These are phyloP conservation scores for Lasiosphaeriaceae sp. DNA, from an alignment of 495 filamentous ascomycete genomes.

Conservation along the genomic window DNA sequence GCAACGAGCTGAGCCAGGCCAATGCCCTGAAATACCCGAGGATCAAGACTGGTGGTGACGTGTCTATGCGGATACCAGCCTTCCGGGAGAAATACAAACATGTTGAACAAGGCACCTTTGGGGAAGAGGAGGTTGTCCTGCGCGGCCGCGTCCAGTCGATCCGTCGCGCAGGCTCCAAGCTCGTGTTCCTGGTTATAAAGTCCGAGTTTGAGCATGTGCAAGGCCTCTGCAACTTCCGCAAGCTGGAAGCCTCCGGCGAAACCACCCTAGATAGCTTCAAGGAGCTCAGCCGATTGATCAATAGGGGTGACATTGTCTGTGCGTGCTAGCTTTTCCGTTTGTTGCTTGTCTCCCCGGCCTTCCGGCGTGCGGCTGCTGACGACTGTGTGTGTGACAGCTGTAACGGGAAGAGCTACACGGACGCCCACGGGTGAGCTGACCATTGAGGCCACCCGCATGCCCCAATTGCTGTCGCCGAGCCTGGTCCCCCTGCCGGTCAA, in stretches of 20 bases:
- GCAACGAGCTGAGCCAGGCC: slow-evolving; percentile 26
- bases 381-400: slow-evolving; percentile 47
- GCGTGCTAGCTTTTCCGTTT: slow-evolving; percentile 44
- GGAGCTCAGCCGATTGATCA: slow-evolving; percentile 52
- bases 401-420: slow-evolving; percentile 68
- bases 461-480: slow-evolving; percentile 69
- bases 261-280: slow-evolving; percentile 47
- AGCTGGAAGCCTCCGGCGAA: slow-evolving; percentile 42
- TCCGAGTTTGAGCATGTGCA: slow-evolving; percentile 70
- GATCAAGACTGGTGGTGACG: slow-evolving; percentile 24
- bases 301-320: slow-evolving; percentile 72
- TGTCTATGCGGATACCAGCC: slow-evolving; percentile 31
- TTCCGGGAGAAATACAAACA: slow-evolving; percentile 36
- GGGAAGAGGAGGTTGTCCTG: slow-evolving; percentile 39
- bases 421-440: slow-evolving; percentile 76
- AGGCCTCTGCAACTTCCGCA: slow-evolving; percentile 62
- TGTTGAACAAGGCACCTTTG: slow-evolving; percentile 22
- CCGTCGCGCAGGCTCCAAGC: slow-evolving; percentile 54
- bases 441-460: slow-evolving; percentile 60
- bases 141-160: slow-evolving; percentile 44
- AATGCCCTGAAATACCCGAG: slow-evolving; percentile 40
- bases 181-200: slow-evolving; percentile 78
- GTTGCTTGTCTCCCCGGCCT: slow-evolving; percentile 8
- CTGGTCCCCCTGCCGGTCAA: slow-evolving; percentile 68
- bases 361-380: slow-evolving; percentile 31